Base-by-base conservation (phyloP, 176 grass and related monocot genomes). In the Rhynchospora breviuscula region DNA sequence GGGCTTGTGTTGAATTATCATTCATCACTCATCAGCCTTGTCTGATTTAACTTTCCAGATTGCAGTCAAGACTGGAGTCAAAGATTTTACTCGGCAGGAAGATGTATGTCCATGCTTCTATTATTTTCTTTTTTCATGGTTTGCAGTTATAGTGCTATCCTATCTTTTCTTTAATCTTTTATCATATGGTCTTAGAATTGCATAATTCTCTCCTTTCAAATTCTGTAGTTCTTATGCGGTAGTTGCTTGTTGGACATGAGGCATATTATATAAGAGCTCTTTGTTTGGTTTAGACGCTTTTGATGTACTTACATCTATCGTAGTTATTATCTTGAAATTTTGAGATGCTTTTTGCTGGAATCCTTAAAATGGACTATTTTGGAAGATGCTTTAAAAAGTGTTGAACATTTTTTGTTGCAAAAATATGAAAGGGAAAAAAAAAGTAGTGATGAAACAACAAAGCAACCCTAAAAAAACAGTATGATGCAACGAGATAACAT, bases 121-220 rank as follows among this genome's bases (percentile, higher is more conserved):
- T 71, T 46, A 71, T 71, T 71, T 58, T 79, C 58, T 78, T 79
- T 79, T 79, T 80, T 62, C 78, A 19, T 80, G 78, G 56, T 80
- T 57, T 62, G 57, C 26, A 81, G 29, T 63, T 64, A 62, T 67
- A 82, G 35, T 82, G 80, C 59, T 67, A 26, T 67, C 49, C 23
- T 46, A 18, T 82, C 46, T 67, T 48, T 65, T 45, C n/a, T 73
- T 73, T 11, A 48, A 48, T 45, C 54, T 79, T 59, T 67, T 10
- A 82, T 82, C 80, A 81, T 67, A 82, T 47, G 12, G 21, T 29
- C 43, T 63, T 82, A 82, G 62, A 82, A 82, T 65, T 25, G 0
- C 60, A 10, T 26, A 66, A 65, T 29, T 67, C 43, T 49, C 12
- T 81, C 17, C 53, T 60, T 60, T 79, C 29, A 60, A 73, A 73